Evolutionary conservation across 176 grass and related monocot genomes (phyloP).

Genomic region (Carex kokanica): DNA sequence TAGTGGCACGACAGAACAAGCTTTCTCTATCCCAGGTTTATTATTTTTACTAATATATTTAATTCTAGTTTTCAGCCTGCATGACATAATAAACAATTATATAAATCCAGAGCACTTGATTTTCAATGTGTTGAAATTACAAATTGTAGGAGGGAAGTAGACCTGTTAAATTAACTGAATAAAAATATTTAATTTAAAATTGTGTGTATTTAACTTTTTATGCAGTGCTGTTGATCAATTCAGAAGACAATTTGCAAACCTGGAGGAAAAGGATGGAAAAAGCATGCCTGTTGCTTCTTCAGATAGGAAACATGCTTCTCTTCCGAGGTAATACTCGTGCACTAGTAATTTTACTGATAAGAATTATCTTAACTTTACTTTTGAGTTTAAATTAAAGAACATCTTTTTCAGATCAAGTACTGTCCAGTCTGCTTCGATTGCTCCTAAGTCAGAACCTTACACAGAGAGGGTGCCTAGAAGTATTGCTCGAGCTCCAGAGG

Average conservation of each 20-base stretch:
- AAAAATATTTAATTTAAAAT: neutral
- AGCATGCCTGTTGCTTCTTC: conserved; percentile 30
- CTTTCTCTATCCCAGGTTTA: conserved; percentile 86
- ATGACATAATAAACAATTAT: neutral
- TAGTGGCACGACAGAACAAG: conserved; percentile 54
- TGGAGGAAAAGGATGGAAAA: conserved; percentile 86
- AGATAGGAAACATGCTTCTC: conserved; percentile 94
- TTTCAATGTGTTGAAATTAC: neutral
- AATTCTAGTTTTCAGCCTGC: conserved; percentile 4
- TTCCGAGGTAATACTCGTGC: conserved; percentile 57
- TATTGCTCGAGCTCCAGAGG: conserved; percentile 25
- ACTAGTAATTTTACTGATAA: neutral
- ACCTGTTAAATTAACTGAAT: no score
- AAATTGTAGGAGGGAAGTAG: no score
- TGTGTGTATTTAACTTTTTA: conserved; percentile 10
- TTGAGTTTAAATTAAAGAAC: conserved; percentile 2
- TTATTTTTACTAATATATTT: neutral
- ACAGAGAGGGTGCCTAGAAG: conserved; percentile 25
- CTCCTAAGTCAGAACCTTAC: conserved; percentile 32
- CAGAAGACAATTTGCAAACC: conserved; percentile 81
- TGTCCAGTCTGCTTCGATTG: conserved; percentile 48
- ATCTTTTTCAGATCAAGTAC: conserved; percentile 53
- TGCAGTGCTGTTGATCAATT: conserved; percentile 93
- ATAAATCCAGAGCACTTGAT: conserved; percentile 7
- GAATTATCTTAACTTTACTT: neutral